Evolutionary conservation across 768 basidiomycete species (phyloP).

Genomic region (Hydnum rufescens): DNA sequence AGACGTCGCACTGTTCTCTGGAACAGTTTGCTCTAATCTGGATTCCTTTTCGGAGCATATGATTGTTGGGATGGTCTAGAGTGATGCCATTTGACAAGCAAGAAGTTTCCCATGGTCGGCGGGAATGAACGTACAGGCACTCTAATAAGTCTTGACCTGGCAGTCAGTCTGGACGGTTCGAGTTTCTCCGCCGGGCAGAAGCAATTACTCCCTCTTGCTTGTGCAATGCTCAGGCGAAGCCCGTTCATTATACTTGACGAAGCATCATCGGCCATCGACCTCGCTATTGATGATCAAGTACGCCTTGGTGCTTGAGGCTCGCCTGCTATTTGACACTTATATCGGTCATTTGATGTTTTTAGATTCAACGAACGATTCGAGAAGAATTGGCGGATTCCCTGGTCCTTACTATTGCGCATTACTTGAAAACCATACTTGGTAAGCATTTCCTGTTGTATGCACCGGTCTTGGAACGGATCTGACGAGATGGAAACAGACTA

Average conservation of each 20-base stretch:
- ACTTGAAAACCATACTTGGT: constrained; percentile 34
- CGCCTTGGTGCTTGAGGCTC: not conserved
- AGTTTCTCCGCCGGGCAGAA: not conserved
- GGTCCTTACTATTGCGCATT: constrained; percentile 39
- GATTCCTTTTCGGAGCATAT: constrained; percentile 45
- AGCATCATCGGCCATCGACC: not conserved
- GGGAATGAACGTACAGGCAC: constrained; percentile 6
- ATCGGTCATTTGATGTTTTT: constrained; percentile 32
- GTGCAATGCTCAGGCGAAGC: not conserved
- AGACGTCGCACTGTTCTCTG: constrained; percentile 55
- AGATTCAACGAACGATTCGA: constrained; percentile 39
- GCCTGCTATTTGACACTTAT: constrained; percentile 24
- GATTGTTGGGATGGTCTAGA: constrained; percentile 48
- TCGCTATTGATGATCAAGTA: not conserved
- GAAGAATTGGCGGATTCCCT: constrained; percentile 27
- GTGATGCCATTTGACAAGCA: constrained; percentile 35
- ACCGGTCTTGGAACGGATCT: too few species aligned
- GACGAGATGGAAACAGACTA: too few species aligned
- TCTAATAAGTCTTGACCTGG: constrained; percentile 12
- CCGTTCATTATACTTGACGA: not conserved
- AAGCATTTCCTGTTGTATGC: too few species aligned
- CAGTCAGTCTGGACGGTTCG: not conserved
- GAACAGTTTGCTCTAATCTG: constrained; percentile 51
- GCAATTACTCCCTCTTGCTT: not conserved
- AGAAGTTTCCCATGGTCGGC: constrained; percentile 12